Conservation (phyloP, 2,329 filamentous ascomycete species). For the Colletotrichum destructivum region DNA sequence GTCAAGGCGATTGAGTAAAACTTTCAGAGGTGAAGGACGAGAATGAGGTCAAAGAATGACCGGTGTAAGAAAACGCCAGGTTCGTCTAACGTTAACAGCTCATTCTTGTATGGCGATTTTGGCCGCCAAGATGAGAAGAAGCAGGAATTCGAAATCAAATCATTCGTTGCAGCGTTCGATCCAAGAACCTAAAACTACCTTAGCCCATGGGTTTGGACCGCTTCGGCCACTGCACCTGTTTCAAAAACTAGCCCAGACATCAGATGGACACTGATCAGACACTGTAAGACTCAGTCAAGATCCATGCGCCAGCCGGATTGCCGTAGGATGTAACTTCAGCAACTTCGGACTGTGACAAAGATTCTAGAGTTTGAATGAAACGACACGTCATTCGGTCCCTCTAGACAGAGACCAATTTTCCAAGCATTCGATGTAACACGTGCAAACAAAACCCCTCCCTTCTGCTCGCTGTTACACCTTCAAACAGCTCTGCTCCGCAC, state of each 20-base stretch:
- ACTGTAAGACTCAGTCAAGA: slow-evolving; percentile 24
- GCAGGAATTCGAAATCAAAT: slow-evolving; percentile 8
- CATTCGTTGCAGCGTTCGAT: slow-evolving; percentile 11
- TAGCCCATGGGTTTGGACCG: slow-evolving; percentile 21
- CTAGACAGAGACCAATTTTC: neutral
- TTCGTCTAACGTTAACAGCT: slow-evolving; percentile 27
- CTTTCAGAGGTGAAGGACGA: neutral
- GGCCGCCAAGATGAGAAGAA: neutral
- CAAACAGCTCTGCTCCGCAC: neutral
- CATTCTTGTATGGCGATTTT: neutral
- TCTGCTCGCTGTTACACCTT: slow-evolving; percentile 1
- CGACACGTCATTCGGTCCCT: slow-evolving; percentile 34
- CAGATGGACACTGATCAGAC: slow-evolving; percentile 35
- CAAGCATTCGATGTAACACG: slow-evolving; percentile 2
- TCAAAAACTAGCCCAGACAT: slow-evolving; percentile 32
- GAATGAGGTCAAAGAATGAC: neutral
- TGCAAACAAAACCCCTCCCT: slow-evolving; percentile 36
- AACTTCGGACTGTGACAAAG: slow-evolving; percentile 29
- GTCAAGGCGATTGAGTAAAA: neutral
- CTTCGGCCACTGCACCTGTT: slow-evolving; percentile 29
- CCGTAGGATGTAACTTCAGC: slow-evolving; percentile 26
- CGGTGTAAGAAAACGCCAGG: slow-evolving; percentile 10
- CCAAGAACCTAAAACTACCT: slow-evolving; percentile 17
- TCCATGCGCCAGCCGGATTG: slow-evolving; percentile 35
- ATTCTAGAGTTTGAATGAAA: slow-evolving; percentile 13